Base-by-base conservation (phyloP, 495 filamentous ascomycete genomes). In the Lasiosphaeriaceae sp. region DNA sequence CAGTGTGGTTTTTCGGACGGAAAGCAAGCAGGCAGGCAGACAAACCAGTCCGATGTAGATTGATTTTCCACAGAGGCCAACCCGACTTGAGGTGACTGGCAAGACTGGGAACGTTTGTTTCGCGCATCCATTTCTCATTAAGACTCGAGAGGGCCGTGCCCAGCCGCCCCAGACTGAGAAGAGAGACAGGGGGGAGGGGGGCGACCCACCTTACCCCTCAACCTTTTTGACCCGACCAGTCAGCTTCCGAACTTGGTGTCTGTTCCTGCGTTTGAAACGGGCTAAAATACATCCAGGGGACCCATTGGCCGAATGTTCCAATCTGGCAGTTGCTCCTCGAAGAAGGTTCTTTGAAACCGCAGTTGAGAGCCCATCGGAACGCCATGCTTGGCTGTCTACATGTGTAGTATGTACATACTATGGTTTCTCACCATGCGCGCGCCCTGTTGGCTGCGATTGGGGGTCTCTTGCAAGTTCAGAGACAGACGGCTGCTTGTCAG, bases 261-360 rank as follows among this genome's bases (percentile, higher is more conserved):
- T 64, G 69, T 66, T 67, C 61, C 61, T 66, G 69, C 68, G 60
- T 56, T 57, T 71, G 66, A 71, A 70, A 70, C 67, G 57, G 35
- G 60, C 65, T 58, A 67, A 49, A 31, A 39, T 24, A 12, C 35
- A 45, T 55, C n/a, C 26, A 22, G 41, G 29, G 37, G 22, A 12
- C 24, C 48, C 49, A 66, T 66, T 68, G 65, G 67, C 2, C 45
- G n/a, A 35, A 20, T 58, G 51, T 61, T 67, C 45, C 46, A 20
- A 21, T 49, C 52, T 53, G 54, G 56, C 39, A 24, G 29, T 34
- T 59, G 53, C 60, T 64, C 61, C 49, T 56, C 17, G 58, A 59
- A 76, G 59, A 67, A 71, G 12, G 61, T 26, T 22, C 20, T 47
- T 12, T 23, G 45, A 22, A 47, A 47, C 19, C 9, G 16, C 34